Base-by-base conservation (phyloP, 2,329 filamentous ascomycete species). In the Juglanconis oblonga region DNA sequence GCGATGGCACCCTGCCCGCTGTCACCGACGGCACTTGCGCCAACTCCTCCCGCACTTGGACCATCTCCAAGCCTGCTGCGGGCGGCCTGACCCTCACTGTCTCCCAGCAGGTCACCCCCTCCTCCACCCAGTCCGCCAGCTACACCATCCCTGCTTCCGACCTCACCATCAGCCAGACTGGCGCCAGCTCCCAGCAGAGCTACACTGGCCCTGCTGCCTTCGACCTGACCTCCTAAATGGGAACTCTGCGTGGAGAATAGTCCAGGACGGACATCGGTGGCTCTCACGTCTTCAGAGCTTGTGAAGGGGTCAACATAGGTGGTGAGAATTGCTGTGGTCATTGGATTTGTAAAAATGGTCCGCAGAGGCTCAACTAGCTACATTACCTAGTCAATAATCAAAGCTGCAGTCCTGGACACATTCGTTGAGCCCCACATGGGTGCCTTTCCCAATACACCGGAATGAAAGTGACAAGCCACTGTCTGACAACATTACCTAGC, bases 11-110 rank as follows among this genome's bases (percentile, higher is more conserved):
- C n/a, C 67, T 74, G n/a, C 72, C 72, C 54, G 59, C 68, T 17
- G 65, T 74, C 64, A 61, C 62, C 56, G 64, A 69, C 3, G 72
- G 64, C 51, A 44, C 64, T 24, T 74, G 72, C 67, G 42, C 56
- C 3, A 24, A 67, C 3, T 73, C 72, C 5, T 68, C 70, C 33
- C 67, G 70, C 24, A 71, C 68, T 36, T 74, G 68, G 59, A 62
- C 63, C 57, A 45, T 74, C 42, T 44, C 52, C 59, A 65, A 65
- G 53, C 36, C 59, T 55, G 51, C 54, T 47, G 54, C 31, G 11
- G 65, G 62, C 14, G 71, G 70, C 40, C 62, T 73, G 35, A 59
- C 61, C 54, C 48, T 74, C 44, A 59, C 58, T 11, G 67, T 73
- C 63, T 63, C 64, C 9, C 66, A 71, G 67, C 71, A 62, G 2